Base-by-base conservation (phyloP, 352 stramenopile species). In the Phytopythium cucurbitacearum region DNA sequence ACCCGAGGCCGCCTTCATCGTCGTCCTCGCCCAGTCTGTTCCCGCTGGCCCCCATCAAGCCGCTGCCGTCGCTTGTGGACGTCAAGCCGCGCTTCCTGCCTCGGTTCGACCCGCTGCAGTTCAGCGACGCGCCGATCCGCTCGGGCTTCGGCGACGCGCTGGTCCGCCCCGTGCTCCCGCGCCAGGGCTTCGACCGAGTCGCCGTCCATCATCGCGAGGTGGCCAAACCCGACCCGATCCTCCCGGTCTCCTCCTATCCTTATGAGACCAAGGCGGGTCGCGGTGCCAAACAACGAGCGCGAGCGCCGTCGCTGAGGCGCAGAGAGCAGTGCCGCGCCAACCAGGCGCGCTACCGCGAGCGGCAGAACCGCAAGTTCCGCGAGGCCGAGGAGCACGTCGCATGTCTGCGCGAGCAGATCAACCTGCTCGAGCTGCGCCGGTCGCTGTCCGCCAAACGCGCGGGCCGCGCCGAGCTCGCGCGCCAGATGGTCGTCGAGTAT, bases 291-390 rank as follows among this genome's bases (percentile, higher is more conserved):
- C 60, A 40, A 28, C 8, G 71, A 69, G 50, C 63, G 60, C 16
- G 74, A 76, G 56, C 64, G 70, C 34, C 51, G 74, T 43, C 67
- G 70, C 41, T 9, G 45, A 35, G 69, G 73, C 53, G 73, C 68
- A 0, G 62, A 73, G 10, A 80, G 41, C 67, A 80, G 43, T 80
- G 71, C 47, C 66, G 65, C 13, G 55, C 53, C 13, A 80, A 77
- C 47, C 71, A 80, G 38, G 71, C 67, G 8, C 59, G 65, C 10
- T 80, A 80, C 44, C 67, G 71, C n/a, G 59, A 69, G 6, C 43
- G 43, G 35, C 67, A 69, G 42, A 67, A 75, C 44, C 56, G 48
- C 21, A 48, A 52, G 1, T 48, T 62, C 9, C 37, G 51, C 5
- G 51, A 66, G 5, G 43, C 71, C 0, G 60, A 70, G 34, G 21